These are phyloP conservation scores for Choanephora cucurbitarum DNA, from an alignment of 371 early-diverging fungal genomes.

Conservation along the genomic window DNA sequence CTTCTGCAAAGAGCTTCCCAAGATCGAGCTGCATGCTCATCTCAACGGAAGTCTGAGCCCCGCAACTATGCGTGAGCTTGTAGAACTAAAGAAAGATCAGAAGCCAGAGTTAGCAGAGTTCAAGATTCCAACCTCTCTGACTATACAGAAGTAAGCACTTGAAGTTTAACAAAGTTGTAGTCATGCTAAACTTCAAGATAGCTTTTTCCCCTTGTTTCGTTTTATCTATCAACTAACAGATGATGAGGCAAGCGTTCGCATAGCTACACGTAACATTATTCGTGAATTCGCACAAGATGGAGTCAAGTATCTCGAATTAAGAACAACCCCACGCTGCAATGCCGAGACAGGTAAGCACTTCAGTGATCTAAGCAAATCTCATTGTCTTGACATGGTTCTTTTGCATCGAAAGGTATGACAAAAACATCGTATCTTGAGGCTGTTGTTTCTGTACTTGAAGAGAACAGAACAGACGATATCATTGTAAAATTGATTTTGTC, in stretches of 20 bases:
- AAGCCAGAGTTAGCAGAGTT: conserved; percentile 44
- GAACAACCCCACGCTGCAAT: conserved; percentile 60
- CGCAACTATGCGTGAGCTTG: conserved; percentile 45
- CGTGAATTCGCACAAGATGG: conserved; percentile 57
- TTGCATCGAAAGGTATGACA: conserved; percentile 45
- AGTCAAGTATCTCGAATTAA: conserved; percentile 62
- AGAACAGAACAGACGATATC: conserved; percentile 37
- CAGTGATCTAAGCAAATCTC: background rate
- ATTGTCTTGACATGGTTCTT: background rate
- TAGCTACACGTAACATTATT: conserved; percentile 50
- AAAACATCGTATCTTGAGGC: conserved; percentile 56
- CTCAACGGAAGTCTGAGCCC: conserved; percentile 60
- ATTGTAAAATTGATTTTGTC: conserved; percentile 54
- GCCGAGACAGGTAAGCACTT: conserved; percentile 35
- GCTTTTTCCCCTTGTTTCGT: conserved; percentile 60
- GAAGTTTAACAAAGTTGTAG: too few species aligned
- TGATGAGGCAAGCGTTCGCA: conserved; percentile 42
- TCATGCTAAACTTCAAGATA: conserved; percentile 9
- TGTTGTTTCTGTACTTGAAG: conserved; percentile 40
- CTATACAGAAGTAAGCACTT: conserved; percentile 35
- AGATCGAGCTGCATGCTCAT: conserved; percentile 68
- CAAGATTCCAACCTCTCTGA: conserved; percentile 33
- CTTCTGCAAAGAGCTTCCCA: conserved; percentile 51
- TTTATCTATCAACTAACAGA: conserved; percentile 62
- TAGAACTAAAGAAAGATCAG: conserved; percentile 39